Evolutionary conservation across 495 filamentous ascomycete species (phyloP).

Genomic region (Cercophora samala): DNA sequence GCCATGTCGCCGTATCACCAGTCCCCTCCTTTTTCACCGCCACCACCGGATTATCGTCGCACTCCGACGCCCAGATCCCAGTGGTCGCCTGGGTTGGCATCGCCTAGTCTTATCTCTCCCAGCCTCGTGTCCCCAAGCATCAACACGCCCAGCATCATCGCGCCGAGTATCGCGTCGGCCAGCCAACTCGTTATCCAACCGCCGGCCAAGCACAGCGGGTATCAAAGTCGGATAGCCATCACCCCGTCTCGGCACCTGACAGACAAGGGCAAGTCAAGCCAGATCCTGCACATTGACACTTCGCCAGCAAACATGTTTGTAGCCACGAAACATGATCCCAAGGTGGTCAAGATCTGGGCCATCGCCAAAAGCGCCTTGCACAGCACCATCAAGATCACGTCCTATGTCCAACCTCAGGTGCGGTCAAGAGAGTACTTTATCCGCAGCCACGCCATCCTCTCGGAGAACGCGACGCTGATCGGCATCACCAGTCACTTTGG

Average conservation of each 20-base stretch:
- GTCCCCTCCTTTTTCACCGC: constrained; percentile 5
- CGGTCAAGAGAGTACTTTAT: constrained; percentile 34
- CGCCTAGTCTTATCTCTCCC: background rate
- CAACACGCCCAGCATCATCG: background rate
- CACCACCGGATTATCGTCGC: constrained; percentile 14
- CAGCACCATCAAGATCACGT: constrained; percentile 29
- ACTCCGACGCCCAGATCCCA: constrained; percentile 1
- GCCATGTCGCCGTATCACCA: background rate
- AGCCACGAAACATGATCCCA: constrained; percentile 29
- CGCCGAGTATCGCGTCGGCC: background rate
- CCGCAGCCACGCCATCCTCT: constrained; percentile 31
- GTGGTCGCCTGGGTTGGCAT: background rate
- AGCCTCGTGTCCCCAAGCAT: constrained; percentile 1
- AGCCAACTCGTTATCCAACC: background rate
- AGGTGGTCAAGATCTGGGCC: constrained; percentile 31
- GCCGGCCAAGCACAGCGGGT: background rate
- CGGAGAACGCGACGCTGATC: constrained; percentile 28
- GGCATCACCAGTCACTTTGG: constrained; percentile 32
- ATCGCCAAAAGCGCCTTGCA: constrained; percentile 25
- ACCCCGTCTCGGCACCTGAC: constrained; percentile 21
- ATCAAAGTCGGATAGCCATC: constrained; percentile 14
- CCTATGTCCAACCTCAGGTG: constrained; percentile 27
- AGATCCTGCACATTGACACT: constrained; percentile 30
- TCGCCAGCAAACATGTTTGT: constrained; percentile 19
- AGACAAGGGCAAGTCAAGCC: constrained; percentile 25